A percentile compares a stretch with the other conserved stretches of the same genome.
These are phyloP conservation scores for Fusarium solani-melongenae DNA, from an alignment of 2,329 filamentous ascomycete species.

Conservation along the genomic window DNA sequence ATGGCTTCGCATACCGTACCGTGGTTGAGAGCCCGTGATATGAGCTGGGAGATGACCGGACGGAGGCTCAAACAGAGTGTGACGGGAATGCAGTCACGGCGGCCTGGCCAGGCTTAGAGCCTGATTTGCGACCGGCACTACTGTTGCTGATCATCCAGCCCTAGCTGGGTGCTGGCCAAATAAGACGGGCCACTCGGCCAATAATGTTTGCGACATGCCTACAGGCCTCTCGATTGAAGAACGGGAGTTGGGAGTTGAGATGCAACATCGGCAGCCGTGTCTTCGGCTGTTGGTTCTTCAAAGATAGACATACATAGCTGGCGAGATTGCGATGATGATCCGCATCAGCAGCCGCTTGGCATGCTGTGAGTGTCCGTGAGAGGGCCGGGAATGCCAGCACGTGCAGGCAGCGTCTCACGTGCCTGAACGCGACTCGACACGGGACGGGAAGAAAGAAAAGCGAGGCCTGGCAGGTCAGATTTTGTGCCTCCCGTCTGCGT, in stretches of 20 bases:
- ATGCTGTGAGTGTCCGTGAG: neutral
- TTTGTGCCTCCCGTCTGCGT: neutral
- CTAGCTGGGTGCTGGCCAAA: neutral
- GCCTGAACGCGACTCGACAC: neutral
- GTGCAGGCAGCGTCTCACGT: conserved; percentile 1
- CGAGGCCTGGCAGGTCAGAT: neutral
- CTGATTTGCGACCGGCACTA: conserved; percentile 9
- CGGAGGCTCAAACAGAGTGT: conserved; percentile 11
- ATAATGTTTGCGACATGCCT: conserved; percentile 6
- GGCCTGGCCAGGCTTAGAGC: neutral
- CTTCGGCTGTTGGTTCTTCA: neutral
- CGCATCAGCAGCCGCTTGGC: conserved; percentile 10
- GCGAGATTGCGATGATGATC: conserved; percentile 21
- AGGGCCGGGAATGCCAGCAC: neutral
- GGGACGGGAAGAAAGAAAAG: neutral
- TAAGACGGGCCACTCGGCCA: conserved; percentile 10
- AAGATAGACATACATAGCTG: neutral
- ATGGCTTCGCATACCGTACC: conserved; percentile 11
- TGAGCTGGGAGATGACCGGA: conserved; percentile 12
- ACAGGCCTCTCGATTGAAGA: neutral
- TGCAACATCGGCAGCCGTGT: neutral
- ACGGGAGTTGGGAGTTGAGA: neutral
- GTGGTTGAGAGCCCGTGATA: neutral
- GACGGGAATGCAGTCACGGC: conserved; percentile 19
- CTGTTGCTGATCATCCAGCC: conserved; percentile 7